Base-by-base conservation (phyloP, 352 stramenopile species). In the Phytopythium ostracodes region DNA sequence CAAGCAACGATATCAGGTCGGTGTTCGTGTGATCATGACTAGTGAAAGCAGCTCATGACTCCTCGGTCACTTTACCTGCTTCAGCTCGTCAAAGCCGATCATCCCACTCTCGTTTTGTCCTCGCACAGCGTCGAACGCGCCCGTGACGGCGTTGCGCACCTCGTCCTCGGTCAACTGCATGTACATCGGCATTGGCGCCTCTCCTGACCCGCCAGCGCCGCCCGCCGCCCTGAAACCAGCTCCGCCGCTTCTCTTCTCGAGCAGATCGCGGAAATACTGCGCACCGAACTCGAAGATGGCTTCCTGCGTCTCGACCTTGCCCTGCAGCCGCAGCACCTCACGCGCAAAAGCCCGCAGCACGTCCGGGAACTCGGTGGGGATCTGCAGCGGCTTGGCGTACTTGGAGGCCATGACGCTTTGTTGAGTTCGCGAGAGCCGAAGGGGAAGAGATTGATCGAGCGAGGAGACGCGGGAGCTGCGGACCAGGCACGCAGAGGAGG, bases 271-370 rank as follows among this genome's bases (percentile, higher is more conserved):
- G 62, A 94, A 92, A 61, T 88, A 91, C 65, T 89, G 72, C 31
- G 65, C 64, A 15, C 75, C 85, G 35, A 89, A 94, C 65, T 88
- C 73, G 49, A 89, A 88, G 56, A 94, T 92, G 60, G 79, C 78
- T 44, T 92, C 85, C 51, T 84, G 84, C 7, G 81, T 89, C 66
- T 92, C 82, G 17, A 94, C 64, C 56, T 90, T 91, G 54, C 82
- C 77, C 68, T 96, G 87, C n/a, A 85, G 79, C 22, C 87, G 83
- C 58, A 96, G 63, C 44, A 93, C 79, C 44, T 96, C 87, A 27
- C 88, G 84, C 20, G 88, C 76, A 56, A 96, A 91, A 49, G 76
- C 78, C 25, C 82, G 80, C 62, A 96, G 62, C 42, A 92, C 60
- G 25, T 89, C 81, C 11, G 83, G 81, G 49, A 96, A 94, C 17